Conservation (phyloP, 148 eudicot genomes). For the Pouteria glomerata region DNA sequence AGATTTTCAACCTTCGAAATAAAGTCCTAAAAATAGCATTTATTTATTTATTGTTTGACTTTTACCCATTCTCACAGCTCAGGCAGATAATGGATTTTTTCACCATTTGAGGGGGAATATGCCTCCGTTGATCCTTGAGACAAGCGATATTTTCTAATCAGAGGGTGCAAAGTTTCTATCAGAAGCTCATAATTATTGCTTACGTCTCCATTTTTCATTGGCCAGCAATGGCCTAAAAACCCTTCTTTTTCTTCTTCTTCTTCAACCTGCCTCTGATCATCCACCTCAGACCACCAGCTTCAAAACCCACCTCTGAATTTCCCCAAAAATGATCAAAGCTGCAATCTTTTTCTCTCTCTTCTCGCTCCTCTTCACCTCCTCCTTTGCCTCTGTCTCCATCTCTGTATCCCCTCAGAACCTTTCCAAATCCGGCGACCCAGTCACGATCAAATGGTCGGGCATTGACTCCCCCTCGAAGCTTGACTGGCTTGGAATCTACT, state of each 20-base stretch:
- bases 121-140: background rate
- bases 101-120: too few species aligned
- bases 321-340: slow-evolving; percentile 8
- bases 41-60: too few species aligned
- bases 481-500: slow-evolving; percentile 89
- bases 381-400: slow-evolving; percentile 28
- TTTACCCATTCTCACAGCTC: too few species aligned
- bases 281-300: background rate
- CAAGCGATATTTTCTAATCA: background rate
- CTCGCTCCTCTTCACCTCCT: slow-evolving; percentile 14
- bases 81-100: too few species aligned
- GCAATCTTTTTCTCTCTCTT: slow-evolving; percentile 6
- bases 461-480: slow-evolving; percentile 56
- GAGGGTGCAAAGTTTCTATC: too few species aligned
- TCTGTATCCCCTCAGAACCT: slow-evolving; percentile 42
- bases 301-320: background rate
- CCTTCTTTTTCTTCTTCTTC: too few species aligned
- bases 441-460: slow-evolving; percentile 57
- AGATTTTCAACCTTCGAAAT: too few species aligned
- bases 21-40: too few species aligned
- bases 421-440: slow-evolving; percentile 53
- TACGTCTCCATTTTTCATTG: background rate
- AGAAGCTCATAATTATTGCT: too few species aligned
- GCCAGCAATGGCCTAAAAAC: background rate
- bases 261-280: too few species aligned